phyloP scores from a whole-genome alignment of 257 asterid genomes.

The Solanum paucissectum region DNA sequence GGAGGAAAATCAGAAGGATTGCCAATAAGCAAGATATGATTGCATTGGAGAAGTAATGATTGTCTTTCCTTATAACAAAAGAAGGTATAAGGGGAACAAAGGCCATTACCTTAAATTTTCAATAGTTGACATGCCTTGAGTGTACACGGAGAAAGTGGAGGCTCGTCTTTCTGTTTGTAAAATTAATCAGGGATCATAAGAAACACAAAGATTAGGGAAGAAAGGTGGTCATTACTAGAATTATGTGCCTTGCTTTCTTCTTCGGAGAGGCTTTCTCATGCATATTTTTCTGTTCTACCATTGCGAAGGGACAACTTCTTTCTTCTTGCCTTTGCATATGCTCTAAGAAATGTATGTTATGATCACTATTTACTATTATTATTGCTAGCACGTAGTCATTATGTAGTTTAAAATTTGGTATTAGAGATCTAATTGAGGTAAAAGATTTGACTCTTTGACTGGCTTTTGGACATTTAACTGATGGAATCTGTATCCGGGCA shows the following conservation, averaged over 20 bases:
- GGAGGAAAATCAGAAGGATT: not conserved
- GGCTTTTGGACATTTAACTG: not conserved
- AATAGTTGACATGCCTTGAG: not conserved
- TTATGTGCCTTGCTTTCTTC: not conserved
- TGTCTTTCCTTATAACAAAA: not conserved
- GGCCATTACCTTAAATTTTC: not conserved
- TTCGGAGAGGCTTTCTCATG: not conserved
- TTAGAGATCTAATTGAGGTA: not conserved
- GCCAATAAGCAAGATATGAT: not conserved
- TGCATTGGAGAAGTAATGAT: not conserved
- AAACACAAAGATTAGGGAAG: not conserved
- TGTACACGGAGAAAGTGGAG: not conserved
- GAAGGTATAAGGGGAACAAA: not conserved
- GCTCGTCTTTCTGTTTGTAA: not conserved
- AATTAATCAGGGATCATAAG: not conserved
- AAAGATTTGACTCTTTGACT: not conserved
- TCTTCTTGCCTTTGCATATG: not conserved
- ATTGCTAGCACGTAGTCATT: not conserved
- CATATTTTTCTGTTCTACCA: not conserved
- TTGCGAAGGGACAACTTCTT: not conserved
- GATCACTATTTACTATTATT: not conserved
- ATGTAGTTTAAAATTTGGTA: not conserved
- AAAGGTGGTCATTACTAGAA: not conserved
- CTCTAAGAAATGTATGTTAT: not conserved
- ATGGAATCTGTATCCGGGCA: not conserved